These are phyloP conservation scores for Colletotrichum higginsianum DNA, from an alignment of 2,329 filamentous ascomycete species.

Conservation along the genomic window DNA sequence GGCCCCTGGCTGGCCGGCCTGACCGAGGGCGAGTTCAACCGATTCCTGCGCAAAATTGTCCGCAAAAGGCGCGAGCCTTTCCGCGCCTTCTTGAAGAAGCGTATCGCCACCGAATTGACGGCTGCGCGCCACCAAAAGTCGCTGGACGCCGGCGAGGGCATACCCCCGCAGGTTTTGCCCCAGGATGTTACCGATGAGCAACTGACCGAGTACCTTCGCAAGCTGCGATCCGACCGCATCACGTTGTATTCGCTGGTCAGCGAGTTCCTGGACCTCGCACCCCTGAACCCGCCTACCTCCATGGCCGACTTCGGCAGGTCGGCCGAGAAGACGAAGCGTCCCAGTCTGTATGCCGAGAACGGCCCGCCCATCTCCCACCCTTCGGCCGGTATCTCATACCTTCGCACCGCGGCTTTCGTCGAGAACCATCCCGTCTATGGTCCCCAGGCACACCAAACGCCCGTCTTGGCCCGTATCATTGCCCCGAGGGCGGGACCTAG, in stretches of 20 bases:
- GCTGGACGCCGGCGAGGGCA: slow-evolving; percentile 54
- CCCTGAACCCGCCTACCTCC: slow-evolving; percentile 56
- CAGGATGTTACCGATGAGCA: slow-evolving; percentile 65
- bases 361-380: slow-evolving; percentile 75
- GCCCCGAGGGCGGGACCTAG: slow-evolving; percentile 56
- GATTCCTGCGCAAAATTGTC: slow-evolving; percentile 69
- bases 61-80: slow-evolving; percentile 69
- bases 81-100: slow-evolving; percentile 65
- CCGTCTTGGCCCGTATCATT: slow-evolving; percentile 67
- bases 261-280: slow-evolving; percentile 74
- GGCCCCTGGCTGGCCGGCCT: slow-evolving; percentile 78
- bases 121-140: slow-evolving; percentile 54
- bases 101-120: slow-evolving; percentile 64
- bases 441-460: slow-evolving; percentile 65
- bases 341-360: slow-evolving; percentile 63
- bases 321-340: slow-evolving; percentile 40
- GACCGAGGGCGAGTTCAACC: slow-evolving; percentile 72
- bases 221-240: slow-evolving; percentile 66
- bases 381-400: slow-evolving; percentile 74
- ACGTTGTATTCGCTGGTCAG: slow-evolving; percentile 69
- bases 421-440: slow-evolving; percentile 75
- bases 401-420: slow-evolving; percentile 68
- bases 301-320: slow-evolving; percentile 48
- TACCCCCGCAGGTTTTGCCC: slow-evolving; percentile 50
- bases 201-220: slow-evolving; percentile 66